Base-by-base conservation (phyloP, 768 basidiomycete species). In the Tricholoma saponaceum region DNA sequence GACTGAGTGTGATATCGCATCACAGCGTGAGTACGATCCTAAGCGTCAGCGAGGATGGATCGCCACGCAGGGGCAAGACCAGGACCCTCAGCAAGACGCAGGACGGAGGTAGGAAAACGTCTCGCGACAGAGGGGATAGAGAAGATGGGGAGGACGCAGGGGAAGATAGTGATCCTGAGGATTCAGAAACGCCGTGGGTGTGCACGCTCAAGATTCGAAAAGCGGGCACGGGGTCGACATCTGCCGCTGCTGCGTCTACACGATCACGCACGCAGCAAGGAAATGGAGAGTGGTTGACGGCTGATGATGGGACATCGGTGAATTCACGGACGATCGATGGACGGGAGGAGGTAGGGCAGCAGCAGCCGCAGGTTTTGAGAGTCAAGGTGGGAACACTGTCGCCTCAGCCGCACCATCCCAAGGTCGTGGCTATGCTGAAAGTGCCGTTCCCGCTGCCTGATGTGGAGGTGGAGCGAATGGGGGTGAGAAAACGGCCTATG, bases 101-200 rank as follows among this genome's bases (percentile, higher is more conserved):
- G 5, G 52, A 53, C 12, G 22, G 54, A n/a, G 57, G 26, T 14
- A 39, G 53, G 16, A 44, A n/a, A 26, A 18, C 33, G 22, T 39
- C 54, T 12, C 28, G 51, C 12, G 61, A 56, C 14, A 58, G 54
- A 39, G 55, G 55, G 39, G 58, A 59, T 49, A 30, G 13, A 22
- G 51, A 56, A 47, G 59, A 61, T n/a, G 61, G 66, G 8, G 73
- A 70, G 13, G 84, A 86, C 50, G 80, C 82, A 1, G 92, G 79
- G 0, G 86, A 89, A 14, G 93, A 95, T 46, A 93, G 90, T 58
- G 96, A 98, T 62, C 91, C 95, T 0, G 95, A 98, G 68, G 96
- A 98, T 66, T 92, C 91, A 44, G 95, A 98, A 71, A 95, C 93
- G 22, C 94, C 96, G 0, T 98, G 95, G 95, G 85, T 87, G 47